These are phyloP conservation scores for Naumovozyma baii DNA, from an alignment of 805 yeast species.

Conservation along the genomic window DNA sequence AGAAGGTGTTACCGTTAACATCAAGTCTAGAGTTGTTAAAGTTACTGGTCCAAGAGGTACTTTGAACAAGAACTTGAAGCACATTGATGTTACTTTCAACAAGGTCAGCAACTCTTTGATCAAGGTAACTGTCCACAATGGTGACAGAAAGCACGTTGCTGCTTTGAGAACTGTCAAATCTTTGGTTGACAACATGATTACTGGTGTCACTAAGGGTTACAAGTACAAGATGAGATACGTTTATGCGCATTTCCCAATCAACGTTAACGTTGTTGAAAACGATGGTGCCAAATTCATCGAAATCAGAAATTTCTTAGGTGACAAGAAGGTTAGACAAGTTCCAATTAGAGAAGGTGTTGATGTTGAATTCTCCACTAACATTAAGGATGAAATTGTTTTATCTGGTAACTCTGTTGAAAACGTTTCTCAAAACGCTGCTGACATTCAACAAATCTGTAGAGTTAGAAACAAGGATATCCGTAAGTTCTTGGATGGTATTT, in stretches of 20 bases:
- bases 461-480: slow-evolving; percentile 99
- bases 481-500: slow-evolving; percentile 99
- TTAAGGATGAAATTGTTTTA: slow-evolving; percentile 90
- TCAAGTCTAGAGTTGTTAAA: slow-evolving; percentile 81
- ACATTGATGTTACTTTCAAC: slow-evolving; percentile 86
- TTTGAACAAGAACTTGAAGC: slow-evolving; percentile 81
- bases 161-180: slow-evolving; percentile 98
- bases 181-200: slow-evolving; percentile 83
- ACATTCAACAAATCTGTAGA: slow-evolving; percentile 93
- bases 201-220: slow-evolving; percentile 99
- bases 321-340: slow-evolving; percentile 90
- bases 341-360: slow-evolving; percentile 83
- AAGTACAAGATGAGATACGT: slow-evolving; percentile 99
- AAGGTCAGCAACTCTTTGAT: slow-evolving; percentile 69
- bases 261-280: slow-evolving; percentile 80
- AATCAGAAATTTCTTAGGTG: slow-evolving; percentile 99
- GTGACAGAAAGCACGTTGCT: slow-evolving; percentile 99
- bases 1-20: slow-evolving; percentile 83
- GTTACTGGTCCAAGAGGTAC: slow-evolving; percentile 98
- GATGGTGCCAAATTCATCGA: slow-evolving; percentile 72
- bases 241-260: slow-evolving; percentile 99
- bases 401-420: slow-evolving; percentile 59
- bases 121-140: slow-evolving; percentile 91
- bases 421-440: slow-evolving; percentile 98
- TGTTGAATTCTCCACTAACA: slow-evolving; percentile 68